Conservation (phyloP, 345 rosid species). For the Eucalyptus rudis region DNA sequence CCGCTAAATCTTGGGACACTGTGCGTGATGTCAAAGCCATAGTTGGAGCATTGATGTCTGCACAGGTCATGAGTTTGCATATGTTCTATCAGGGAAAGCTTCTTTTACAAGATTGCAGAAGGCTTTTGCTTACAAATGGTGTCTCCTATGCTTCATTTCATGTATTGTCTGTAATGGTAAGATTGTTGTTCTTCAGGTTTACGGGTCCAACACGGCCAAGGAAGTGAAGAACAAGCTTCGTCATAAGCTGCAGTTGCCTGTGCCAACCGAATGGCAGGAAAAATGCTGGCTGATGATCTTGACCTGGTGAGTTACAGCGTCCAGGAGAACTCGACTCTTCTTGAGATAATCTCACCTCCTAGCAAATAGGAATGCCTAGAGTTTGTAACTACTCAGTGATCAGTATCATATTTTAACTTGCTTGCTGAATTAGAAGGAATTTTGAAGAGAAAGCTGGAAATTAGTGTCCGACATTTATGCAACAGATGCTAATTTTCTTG, state of each 20-base stretch:
- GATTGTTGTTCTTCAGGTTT: neutral
- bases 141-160: neutral
- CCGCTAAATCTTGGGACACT: neutral
- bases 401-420: neutral
- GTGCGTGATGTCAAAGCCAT: neutral
- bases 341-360: neutral
- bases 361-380: neutral
- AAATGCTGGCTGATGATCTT: neutral
- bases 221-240: neutral
- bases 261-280: neutral
- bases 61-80: neutral
- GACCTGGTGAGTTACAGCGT: neutral
- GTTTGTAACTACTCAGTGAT: neutral
- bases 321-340: neutral
- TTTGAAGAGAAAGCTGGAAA: neutral
- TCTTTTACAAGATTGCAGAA: neutral
- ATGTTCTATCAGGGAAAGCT: neutral
- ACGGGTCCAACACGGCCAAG: neutral
- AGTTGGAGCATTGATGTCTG: neutral
- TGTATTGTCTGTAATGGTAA: neutral
- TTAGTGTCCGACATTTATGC: neutral
- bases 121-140: no score
- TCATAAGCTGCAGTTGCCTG: neutral
- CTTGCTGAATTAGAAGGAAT: neutral
- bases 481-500: neutral